Percentiles rank a stretch among this genome's conserved stretches.
phyloP scores from a whole-genome alignment of 345 rosid species.

The Sonneratia alba region DNA sequence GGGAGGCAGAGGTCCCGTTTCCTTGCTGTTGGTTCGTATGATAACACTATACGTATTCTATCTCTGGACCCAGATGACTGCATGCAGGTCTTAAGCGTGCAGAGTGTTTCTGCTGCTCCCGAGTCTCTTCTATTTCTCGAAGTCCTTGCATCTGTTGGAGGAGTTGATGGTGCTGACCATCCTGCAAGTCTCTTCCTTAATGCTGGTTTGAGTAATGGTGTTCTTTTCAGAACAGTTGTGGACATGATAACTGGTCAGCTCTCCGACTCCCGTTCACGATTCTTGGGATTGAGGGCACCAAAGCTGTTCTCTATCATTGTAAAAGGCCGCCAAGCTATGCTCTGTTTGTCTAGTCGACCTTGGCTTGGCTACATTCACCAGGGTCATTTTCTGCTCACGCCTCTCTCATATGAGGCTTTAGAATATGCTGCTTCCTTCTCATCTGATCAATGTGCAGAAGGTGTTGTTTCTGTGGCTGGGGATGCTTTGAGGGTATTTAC shows the following conservation, averaged over 20 bases:
- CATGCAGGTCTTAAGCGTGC: constrained; percentile 91
- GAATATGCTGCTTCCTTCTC: constrained; percentile 96
- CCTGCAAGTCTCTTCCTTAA: constrained; percentile 96
- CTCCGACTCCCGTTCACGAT: constrained; percentile 93
- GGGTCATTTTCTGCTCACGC: constrained; percentile 87
- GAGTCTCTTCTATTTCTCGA: constrained; percentile 97
- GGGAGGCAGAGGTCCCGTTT: constrained; percentile 97
- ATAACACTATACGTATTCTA: constrained; percentile 78
- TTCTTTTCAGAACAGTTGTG: constrained; percentile 86
- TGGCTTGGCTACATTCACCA: constrained; percentile 99
- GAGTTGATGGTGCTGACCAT: constrained; percentile 99
- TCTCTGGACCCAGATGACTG: constrained; percentile 98
- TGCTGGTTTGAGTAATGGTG: constrained; percentile 91
- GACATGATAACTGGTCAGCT: constrained; percentile 99
- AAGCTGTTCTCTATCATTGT: constrained; percentile 73
- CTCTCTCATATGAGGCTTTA: constrained; percentile 91
- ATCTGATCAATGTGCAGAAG: constrained; percentile 97
- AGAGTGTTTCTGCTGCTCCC: constrained; percentile 95
- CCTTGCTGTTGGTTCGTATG: constrained; percentile 98
- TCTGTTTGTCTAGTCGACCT: constrained; percentile 91
- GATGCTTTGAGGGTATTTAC: constrained; percentile 92
- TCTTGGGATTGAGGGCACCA: constrained; percentile 86
- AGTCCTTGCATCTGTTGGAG: constrained; percentile 91
- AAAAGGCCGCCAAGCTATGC: constrained; percentile 91
- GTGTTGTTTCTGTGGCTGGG: constrained; percentile 94